Base-by-base conservation (phyloP, 371 early-diverging fungal genomes). In the Mortierella sp. region DNA sequence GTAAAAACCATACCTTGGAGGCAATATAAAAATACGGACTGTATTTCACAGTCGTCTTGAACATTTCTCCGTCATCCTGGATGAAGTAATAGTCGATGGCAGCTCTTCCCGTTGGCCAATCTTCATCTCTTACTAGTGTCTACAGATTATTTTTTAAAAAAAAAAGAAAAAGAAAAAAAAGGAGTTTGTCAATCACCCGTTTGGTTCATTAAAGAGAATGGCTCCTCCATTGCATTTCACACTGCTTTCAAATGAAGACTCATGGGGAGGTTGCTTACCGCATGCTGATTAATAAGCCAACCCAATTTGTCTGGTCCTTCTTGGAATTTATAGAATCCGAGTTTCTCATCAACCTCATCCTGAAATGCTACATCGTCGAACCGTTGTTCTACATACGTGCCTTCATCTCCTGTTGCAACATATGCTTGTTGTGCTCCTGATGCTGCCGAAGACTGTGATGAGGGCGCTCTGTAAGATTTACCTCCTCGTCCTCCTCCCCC, bases 221-320 rank as follows among this genome's bases (percentile, higher is more conserved):
- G 2, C 1, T 30, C 30, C 30, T 30, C 30, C 30, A 4, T n/a
- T n/a, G n/a, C n/a, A n/a, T n/a, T n/a, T n/a, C n/a, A n/a, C n/a
- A n/a, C n/a, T n/a, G n/a, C 4, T 30, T 30, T 30, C 4, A 1
- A 30, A 30, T 30, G 4, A 30, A 30, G 30, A 30, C 30, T 30
- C 30, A 30, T 30, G 30, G 18, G 47, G 47, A 14, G 20, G 35
- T 28, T 11, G 4, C 87, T 66, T 88, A 95, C 95, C 71, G 95
- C 88, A 63, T 96, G 95, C 91, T 97, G 96, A 84, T 99, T 99
- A 37, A 97, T 90, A 57, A 99, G 87, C 98, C 98, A 99, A 1
- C 99, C 99, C 20, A 97, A 83, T 39, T 90, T 90, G 54, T 88
- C 88, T 20, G 93, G 92, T 0, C 96, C 96, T 57, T 95, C 95